phyloP scores from a whole-genome alignment of 805 yeast species.

The Danielozyma ontarioensis region DNA sequence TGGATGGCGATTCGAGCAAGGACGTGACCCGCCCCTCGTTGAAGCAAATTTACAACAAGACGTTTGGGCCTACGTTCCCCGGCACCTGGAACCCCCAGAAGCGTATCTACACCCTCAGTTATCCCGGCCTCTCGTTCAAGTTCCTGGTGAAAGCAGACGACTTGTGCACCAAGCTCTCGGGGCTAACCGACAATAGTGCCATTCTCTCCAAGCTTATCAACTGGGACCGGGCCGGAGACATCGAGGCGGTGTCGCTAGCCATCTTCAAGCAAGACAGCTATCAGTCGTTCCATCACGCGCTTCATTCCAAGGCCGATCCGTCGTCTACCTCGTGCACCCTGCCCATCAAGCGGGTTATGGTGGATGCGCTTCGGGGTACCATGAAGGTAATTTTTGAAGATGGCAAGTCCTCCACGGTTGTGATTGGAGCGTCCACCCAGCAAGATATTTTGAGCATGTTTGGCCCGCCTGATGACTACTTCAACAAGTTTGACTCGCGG shows the following conservation, averaged over 20 bases:
- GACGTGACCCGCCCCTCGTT: slow-evolving; percentile 16
- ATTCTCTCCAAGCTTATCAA: slow-evolving; percentile 24
- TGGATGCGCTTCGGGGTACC: not conserved
- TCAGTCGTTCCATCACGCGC: slow-evolving; percentile 14
- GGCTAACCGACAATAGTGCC: slow-evolving; percentile 12
- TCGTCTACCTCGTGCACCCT: not conserved
- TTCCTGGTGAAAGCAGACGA: slow-evolving; percentile 27
- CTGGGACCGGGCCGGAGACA: slow-evolving; percentile 28
- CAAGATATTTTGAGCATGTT: slow-evolving; percentile 42
- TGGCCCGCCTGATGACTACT: slow-evolving; percentile 55
- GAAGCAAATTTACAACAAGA: slow-evolving; percentile 46
- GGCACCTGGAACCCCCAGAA: slow-evolving; percentile 30
- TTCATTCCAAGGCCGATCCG: not conserved
- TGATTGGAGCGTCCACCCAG: slow-evolving; percentile 43
- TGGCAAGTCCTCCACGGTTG: not conserved
- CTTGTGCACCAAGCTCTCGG: slow-evolving; percentile 9
- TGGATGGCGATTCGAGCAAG: not conserved
- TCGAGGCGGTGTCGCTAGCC: slow-evolving; percentile 33
- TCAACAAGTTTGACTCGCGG: slow-evolving; percentile 42
- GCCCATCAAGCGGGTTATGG: not conserved
- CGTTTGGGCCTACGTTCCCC: slow-evolving; percentile 61
- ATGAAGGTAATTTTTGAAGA: not conserved
- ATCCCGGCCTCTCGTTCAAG: slow-evolving; percentile 53
- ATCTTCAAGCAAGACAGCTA: slow-evolving; percentile 37
- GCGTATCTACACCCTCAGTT: slow-evolving; percentile 41